Percentiles rank a stretch among this genome's conserved stretches.
Evolutionary conservation across 106 monocot species (phyloP).

Genomic region (Platanthera guangdongensis): DNA sequence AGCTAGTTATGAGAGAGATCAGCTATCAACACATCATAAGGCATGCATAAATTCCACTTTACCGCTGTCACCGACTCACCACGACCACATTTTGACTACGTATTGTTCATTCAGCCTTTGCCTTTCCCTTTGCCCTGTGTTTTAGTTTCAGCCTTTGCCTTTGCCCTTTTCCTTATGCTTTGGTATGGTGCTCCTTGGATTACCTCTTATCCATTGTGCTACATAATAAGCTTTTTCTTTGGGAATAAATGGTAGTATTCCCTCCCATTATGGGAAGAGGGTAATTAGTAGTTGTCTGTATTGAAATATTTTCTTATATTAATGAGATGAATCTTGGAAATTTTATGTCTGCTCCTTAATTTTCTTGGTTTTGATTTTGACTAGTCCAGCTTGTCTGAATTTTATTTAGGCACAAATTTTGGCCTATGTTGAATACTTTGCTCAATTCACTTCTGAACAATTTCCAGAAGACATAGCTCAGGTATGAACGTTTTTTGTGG

Average conservation of each 20-base stretch:
- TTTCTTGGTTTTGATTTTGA: conserved; percentile 2
- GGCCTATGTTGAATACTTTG: conserved; percentile 97
- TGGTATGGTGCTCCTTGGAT: neutral
- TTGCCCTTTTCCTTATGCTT: neutral
- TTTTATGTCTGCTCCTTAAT: neutral
- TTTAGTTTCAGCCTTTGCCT: too few species aligned
- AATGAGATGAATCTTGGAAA: neutral
- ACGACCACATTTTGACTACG: too few species aligned
- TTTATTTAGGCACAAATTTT: conserved; percentile 64
- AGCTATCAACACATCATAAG: too few species aligned
- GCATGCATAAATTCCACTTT: too few species aligned
- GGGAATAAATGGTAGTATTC: neutral
- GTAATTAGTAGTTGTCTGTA: neutral
- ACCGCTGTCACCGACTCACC: too few species aligned
- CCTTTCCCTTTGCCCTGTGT: too few species aligned
- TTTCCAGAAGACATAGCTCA: conserved; percentile 96
- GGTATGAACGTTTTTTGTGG: conserved; percentile 31
- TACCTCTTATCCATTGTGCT: neutral
- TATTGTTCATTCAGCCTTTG: too few species aligned
- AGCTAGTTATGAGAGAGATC: too few species aligned
- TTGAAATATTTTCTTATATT: neutral
- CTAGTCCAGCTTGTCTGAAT: neutral
- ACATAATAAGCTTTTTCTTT: neutral
- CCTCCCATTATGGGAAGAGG: neutral
- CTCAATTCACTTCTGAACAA: conserved; percentile 88